Evolutionary conservation across 805 yeast genomes (phyloP), one percentile per base, ranked within the genome.

Genomic region (Cyberlindnera galapagoensis): DNA sequence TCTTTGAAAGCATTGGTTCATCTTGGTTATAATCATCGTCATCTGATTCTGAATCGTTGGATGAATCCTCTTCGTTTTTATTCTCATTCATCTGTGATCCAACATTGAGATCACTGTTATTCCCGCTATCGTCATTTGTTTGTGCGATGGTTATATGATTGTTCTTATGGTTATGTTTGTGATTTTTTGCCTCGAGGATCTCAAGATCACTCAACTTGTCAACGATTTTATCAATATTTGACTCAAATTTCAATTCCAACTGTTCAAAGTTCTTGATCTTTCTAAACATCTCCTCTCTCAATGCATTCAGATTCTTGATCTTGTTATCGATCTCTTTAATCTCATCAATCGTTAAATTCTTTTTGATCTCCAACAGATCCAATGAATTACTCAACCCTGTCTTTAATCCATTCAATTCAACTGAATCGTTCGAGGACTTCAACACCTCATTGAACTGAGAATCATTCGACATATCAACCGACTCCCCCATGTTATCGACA

Each of bases 271-370:
- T 57, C 3, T 79, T 77, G 25, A 81, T 71, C 43, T 72, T 60
- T 38, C 75, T 72, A 46, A 79, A 75, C 19, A 76, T 71, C 10
- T 65, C 44, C 34, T 67, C 63, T 30, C 88, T 62, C 59, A 67
- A 60, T 13, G 56, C 42, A 35, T 73, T 70, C 26, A 80, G 48
- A 43, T 64, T 66, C 26, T 65, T 62, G 24, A 81, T 69, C 43
- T 75, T 69, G 22, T 49, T 50, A 50, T 81, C 90, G 21, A 81
- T 62, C 34, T 77, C 88, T 31, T 62, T 57, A 20, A 81, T 74
- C 47, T 81, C 88, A 44, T 63, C 64, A 1, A 82, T 67, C 0
- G 84, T 75, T 24, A 79, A 52, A 14, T 76, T 75, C 51, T 81
- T 79, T 31, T 81, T 69, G 17, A 81, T 66, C 40, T 76, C 80